Evolutionary conservation across 2,329 filamentous ascomycete genomes (phyloP).

Genomic region (Fusarium cyanostomum): DNA sequence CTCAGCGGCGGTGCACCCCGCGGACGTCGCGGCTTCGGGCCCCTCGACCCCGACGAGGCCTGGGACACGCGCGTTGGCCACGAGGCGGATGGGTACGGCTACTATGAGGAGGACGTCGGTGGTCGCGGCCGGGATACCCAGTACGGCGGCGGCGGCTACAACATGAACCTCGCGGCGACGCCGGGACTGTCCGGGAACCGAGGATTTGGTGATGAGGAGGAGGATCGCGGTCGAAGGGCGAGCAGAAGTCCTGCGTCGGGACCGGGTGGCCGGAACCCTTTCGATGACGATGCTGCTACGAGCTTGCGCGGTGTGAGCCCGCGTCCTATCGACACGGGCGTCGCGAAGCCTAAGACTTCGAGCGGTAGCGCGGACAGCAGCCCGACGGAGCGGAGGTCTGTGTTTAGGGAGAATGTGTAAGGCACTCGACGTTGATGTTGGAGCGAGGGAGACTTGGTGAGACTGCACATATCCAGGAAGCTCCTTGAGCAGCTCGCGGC

Average conservation of each 20-base stretch:
- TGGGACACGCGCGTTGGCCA: constrained; percentile 84
- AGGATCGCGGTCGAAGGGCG: constrained; percentile 54
- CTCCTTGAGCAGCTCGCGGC: neutral
- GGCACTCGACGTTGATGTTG: neutral
- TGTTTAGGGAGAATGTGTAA: constrained; percentile 76
- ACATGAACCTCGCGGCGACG: constrained; percentile 58
- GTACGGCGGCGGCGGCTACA: constrained; percentile 55
- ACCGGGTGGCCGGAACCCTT: constrained; percentile 65
- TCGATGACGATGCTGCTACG: constrained; percentile 73
- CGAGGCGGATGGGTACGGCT: constrained; percentile 74
- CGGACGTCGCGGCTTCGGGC: constrained; percentile 67
- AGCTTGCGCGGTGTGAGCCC: constrained; percentile 80
- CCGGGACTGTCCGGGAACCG: constrained; percentile 42
- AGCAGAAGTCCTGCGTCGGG: constrained; percentile 54
- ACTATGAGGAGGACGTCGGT: constrained; percentile 71
- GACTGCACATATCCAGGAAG: neutral
- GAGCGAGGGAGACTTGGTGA: neutral
- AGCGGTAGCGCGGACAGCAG: constrained; percentile 59
- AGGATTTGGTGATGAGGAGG: constrained; percentile 41
- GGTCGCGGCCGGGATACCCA: constrained; percentile 47
- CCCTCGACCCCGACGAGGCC: constrained; percentile 83
- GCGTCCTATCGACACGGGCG: constrained; percentile 69
- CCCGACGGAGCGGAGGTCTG: constrained; percentile 73
- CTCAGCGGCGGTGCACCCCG: constrained; percentile 51
- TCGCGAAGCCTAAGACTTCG: constrained; percentile 40